Base-by-base conservation (phyloP, 2,329 filamentous ascomycete species). In the Blastomyces silverae region DNA sequence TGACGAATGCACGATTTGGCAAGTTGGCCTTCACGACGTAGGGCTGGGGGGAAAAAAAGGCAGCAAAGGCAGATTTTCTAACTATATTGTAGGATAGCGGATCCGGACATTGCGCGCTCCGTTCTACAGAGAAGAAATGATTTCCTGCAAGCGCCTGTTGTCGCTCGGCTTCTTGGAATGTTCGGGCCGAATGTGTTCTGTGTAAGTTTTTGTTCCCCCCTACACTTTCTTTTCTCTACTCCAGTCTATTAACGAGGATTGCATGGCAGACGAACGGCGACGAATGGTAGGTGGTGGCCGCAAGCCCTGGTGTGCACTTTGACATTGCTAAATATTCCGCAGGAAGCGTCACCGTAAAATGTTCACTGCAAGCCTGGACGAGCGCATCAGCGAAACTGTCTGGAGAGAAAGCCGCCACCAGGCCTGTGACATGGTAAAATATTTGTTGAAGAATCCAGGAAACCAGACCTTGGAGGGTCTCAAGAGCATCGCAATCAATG, bases 401-500 rank as follows among this genome's bases (percentile, higher is more conserved):
- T 79, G 75, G 71, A 69, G 64, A 15, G 74, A 78, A 67, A 71
- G 68, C 44, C 67, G 67, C 22, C 63, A 65, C n/a, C 75, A 78
- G 64, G 71, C 75, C 0, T 62, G 64, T 22, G 65, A 68, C 17
- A 76, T 78, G 75, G 57, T 70, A 0, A 61, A 70, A 3, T 72
- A 73, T 59, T 64, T 76, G 50, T 56, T 72, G n/a, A 55, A 68
- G 15, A 64, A 70, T 42, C 67, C 69, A 1, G 68, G 70, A 10
- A 70, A 70, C 58, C 66, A 71, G 28, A 73, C 74, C 0, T 66
- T 74, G 10, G 65, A 66, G 11, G 71, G 71, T 4, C 71, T 77
- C 11, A 72, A 73, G 11, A 68, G 68, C 46, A 66, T 79, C 22
- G 74, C 76, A 20, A 75, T 79, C 68, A 77, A 79, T 62, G 76